Evolutionary conservation across 139 green algal genomes (phyloP).

Genomic region (Micromonas pusilla): DNA sequence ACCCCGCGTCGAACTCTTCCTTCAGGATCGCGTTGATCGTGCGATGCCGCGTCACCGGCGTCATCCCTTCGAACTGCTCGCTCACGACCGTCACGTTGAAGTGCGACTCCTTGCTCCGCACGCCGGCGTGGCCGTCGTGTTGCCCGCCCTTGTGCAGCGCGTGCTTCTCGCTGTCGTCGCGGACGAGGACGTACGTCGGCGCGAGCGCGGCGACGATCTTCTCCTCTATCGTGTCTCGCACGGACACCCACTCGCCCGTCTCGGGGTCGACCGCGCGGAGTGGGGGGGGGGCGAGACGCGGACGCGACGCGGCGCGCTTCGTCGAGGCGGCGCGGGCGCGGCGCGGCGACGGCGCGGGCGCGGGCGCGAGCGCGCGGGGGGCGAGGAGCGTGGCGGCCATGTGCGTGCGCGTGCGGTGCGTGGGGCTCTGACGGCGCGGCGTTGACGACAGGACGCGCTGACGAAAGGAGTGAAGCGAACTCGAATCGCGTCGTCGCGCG

Average conservation of each 20-base stretch:
- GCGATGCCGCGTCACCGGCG: conserved; percentile 20
- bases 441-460: too few relatives aligned
- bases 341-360: too few relatives aligned
- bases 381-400: too few relatives aligned
- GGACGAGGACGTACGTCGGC: not conserved
- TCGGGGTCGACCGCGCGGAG: not conserved
- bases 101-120: conserved; percentile 27
- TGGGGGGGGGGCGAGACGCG: too few relatives aligned
- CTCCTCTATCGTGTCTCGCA: not conserved
- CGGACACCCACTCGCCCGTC: not conserved
- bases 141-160: conserved; percentile 31
- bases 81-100: conserved; percentile 30
- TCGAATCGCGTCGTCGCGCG: too few relatives aligned
- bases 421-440: too few relatives aligned
- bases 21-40: conserved; percentile 27
- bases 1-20: conserved; percentile 12
- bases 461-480: too few relatives aligned
- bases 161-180: conserved; percentile 22
- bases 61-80: conserved; percentile 28
- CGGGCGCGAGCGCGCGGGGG: too few relatives aligned
- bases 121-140: not conserved
- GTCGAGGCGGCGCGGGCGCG: too few relatives aligned
- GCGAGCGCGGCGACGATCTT: not conserved
- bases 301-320: too few relatives aligned
- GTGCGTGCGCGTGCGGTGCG: too few relatives aligned